phyloP scores from a whole-genome alignment of 805 yeast genomes.

The Kregervanrija pseudodelftensis region DNA sequence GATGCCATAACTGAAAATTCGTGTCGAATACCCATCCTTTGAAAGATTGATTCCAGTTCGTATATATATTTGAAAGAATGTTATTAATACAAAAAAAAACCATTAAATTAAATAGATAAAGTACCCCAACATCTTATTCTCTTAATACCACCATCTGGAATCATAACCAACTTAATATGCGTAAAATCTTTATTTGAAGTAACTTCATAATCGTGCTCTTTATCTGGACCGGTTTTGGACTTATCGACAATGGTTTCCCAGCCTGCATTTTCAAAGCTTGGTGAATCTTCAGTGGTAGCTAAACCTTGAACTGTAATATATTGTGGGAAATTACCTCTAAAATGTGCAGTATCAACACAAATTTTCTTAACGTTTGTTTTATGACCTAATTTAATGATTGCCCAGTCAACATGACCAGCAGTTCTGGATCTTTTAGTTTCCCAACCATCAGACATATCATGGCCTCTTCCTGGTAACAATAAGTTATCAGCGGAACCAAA shows the following conservation, averaged over 20 bases:
- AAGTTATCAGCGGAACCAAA: slow-evolving; percentile 89
- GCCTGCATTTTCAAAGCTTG: slow-evolving; percentile 32
- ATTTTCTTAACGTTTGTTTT: slow-evolving; percentile 48
- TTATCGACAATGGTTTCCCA: slow-evolving; percentile 67
- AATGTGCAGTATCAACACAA: slow-evolving; percentile 87
- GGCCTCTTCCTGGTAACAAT: slow-evolving; percentile 88
- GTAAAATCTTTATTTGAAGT: slow-evolving; percentile 33
- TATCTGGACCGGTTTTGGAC: slow-evolving; percentile 75
- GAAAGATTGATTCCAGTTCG: no score
- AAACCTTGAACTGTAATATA: slow-evolving; percentile 62
- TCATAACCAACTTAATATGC: slow-evolving; percentile 73
- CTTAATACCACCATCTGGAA: slow-evolving; percentile 97
- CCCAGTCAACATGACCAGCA: slow-evolving; percentile 90
- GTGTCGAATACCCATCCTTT: no score
- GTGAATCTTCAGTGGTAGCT: slow-evolving; percentile 26
- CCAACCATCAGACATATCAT: slow-evolving; percentile 98
- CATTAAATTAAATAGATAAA: slow-evolving; percentile 5
- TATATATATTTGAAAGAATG: no score
- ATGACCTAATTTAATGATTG: slow-evolving; percentile 70
- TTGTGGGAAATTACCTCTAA: slow-evolving; percentile 93
- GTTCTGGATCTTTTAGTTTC: slow-evolving; percentile 86
- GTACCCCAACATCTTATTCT: slow-evolving; percentile 78
- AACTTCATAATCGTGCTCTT: slow-evolving; percentile 56
- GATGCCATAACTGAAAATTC: no score
- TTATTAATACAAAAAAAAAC: no score